These are phyloP conservation scores for Leucoagaricus sp. DNA, from an alignment of 1,284 basidiomycete species.

Conservation along the genomic window DNA sequence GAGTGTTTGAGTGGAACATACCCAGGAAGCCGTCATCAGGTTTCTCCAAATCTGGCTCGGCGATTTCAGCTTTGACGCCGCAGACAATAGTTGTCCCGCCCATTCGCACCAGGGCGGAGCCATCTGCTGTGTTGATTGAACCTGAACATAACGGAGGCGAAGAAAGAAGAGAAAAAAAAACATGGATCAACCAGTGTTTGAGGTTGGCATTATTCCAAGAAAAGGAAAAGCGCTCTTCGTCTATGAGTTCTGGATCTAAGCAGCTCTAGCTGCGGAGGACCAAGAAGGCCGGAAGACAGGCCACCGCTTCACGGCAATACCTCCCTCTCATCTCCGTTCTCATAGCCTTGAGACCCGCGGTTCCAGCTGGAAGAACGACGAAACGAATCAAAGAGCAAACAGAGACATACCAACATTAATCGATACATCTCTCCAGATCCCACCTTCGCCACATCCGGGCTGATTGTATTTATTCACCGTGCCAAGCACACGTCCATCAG, in stretches of 20 bases:
- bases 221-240: no score
- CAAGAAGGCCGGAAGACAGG: no score
- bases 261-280: no score
- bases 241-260: no score
- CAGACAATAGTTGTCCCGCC: constrained; percentile 92
- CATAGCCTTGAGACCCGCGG: no score
- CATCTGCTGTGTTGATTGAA: constrained; percentile 89
- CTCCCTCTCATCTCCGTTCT: no score
- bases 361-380: no score
- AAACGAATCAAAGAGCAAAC: background rate
- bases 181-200: background rate
- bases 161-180: background rate
- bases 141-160: constrained; percentile 45
- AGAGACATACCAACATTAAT: constrained; percentile 70
- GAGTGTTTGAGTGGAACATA: constrained; percentile 34
- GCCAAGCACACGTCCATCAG: constrained; percentile 69
- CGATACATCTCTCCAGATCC: constrained; percentile 63
- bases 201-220: no score
- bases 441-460: background rate
- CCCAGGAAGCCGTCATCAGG: constrained; percentile 83
- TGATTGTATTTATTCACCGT: constrained; percentile 22
- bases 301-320: no score
- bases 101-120: constrained; percentile 86
- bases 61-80: constrained; percentile 93
- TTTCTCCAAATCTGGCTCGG: constrained; percentile 79